These are phyloP conservation scores for Casuarina cunninghamiana DNA, from an alignment of 306 rosid genomes.

Conservation along the genomic window DNA sequence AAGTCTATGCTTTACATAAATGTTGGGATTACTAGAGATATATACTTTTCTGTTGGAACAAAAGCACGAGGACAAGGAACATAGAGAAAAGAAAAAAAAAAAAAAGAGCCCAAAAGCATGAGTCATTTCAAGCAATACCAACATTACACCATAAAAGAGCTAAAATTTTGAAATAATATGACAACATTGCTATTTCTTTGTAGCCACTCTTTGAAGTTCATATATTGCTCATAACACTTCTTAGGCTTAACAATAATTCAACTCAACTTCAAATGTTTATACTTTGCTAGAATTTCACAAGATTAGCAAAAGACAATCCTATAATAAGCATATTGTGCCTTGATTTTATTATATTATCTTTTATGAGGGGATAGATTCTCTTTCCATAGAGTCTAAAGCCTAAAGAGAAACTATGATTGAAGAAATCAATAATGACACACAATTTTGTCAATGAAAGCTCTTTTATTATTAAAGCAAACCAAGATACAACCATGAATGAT, in stretches of 20 bases:
- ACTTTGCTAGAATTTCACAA: neutral
- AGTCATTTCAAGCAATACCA: slow-evolving; percentile 19
- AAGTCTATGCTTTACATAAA: slow-evolving; percentile 84
- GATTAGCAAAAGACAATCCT: neutral
- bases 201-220: neutral
- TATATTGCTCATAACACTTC: neutral
- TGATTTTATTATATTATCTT: neutral
- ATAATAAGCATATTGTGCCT: neutral
- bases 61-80: slow-evolving; percentile 78
- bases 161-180: neutral
- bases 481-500: too few relatives aligned
- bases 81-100: slow-evolving; percentile 27
- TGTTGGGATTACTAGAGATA: slow-evolving; percentile 84
- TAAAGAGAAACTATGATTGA: too few relatives aligned
- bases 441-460: too few relatives aligned
- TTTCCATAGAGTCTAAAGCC: neutral
- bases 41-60: slow-evolving; percentile 86
- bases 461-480: too few relatives aligned
- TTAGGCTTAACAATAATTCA: neutral
- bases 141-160: neutral
- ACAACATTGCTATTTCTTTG: neutral
- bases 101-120: slow-evolving; percentile 9
- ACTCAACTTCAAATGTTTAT: neutral
- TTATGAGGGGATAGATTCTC: neutral
- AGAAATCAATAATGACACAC: too few relatives aligned